phyloP scores from a whole-genome alignment of 2,329 filamentous ascomycete species.

The Ilyonectria robusta region DNA sequence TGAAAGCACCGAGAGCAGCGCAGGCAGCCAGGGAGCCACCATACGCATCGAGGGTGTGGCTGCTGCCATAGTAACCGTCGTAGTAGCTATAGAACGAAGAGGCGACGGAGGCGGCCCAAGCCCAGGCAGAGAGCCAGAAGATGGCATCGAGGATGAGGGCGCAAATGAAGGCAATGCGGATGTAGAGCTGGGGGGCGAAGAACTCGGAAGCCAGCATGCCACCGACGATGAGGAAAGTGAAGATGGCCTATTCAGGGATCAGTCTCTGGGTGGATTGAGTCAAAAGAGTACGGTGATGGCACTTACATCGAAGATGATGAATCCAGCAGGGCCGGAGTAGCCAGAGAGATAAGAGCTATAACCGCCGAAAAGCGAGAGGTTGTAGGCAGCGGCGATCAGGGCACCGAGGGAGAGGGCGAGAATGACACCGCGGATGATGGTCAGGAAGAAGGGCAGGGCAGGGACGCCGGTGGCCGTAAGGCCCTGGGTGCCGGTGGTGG shows the following conservation, averaged over 20 bases:
- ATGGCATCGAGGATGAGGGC: conserved; percentile 55
- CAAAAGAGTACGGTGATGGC: conserved; percentile 30
- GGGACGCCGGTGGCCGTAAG: conserved; percentile 57
- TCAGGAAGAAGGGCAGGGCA: conserved; percentile 53
- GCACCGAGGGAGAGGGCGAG: conserved; percentile 57
- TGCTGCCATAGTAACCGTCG: conserved; percentile 32
- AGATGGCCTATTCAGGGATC: conserved; percentile 53
- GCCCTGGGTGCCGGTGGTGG: conserved; percentile 41
- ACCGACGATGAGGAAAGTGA: conserved; percentile 59
- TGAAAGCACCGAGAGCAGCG: conserved; percentile 58
- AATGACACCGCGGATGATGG: conserved; percentile 56
- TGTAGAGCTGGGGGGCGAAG: conserved; percentile 54
- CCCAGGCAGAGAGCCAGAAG: conserved; percentile 59
- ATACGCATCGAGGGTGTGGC: conserved; percentile 41
- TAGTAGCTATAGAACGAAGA: conserved; percentile 45
- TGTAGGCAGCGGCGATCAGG: conserved; percentile 58
- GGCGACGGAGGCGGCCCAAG: conserved; percentile 57
- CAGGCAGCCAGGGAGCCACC: conserved; percentile 54
- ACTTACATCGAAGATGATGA: conserved; percentile 64
- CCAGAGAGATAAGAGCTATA: conserved; percentile 40
- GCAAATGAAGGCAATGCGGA: conserved; percentile 52
- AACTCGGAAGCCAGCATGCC: conserved; percentile 54
- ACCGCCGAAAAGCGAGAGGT: conserved; percentile 53
- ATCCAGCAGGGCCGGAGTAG: conserved; percentile 55
- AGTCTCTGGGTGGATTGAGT: conserved; percentile 18